A percentile compares a stretch with the other conserved stretches of the same genome.
phyloP scores from a whole-genome alignment of 768 basidiomycete genomes.

The Phylloporus scabripes region DNA sequence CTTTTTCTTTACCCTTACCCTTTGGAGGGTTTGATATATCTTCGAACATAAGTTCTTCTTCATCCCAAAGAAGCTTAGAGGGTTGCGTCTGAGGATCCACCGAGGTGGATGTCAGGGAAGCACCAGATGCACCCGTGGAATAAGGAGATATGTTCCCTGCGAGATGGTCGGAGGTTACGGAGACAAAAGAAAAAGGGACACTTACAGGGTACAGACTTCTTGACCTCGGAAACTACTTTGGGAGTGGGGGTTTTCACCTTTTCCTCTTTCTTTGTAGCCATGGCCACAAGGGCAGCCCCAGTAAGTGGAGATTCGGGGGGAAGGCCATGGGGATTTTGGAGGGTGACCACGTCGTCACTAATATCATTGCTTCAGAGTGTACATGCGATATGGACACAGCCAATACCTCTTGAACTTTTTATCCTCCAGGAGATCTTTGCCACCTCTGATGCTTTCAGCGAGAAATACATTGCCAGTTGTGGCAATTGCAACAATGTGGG shows the following conservation, averaged over 20 bases:
- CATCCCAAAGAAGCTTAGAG: slow-evolving; percentile 91
- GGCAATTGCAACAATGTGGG: slow-evolving; percentile 87
- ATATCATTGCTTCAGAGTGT: not conserved
- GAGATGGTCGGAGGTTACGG: slow-evolving; percentile 2
- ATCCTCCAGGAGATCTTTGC: slow-evolving; percentile 82
- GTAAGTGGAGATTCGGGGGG: slow-evolving; percentile 49
- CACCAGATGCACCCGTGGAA: slow-evolving; percentile 84
- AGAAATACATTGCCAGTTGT: slow-evolving; percentile 92
- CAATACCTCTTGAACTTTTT: slow-evolving; percentile 74
- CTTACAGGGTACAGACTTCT: slow-evolving; percentile 65
- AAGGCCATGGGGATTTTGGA: slow-evolving; percentile 86
- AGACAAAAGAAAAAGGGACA: not conserved
- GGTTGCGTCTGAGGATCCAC: slow-evolving; percentile 63
- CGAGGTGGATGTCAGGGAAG: slow-evolving; percentile 90
- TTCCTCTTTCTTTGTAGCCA: slow-evolving; percentile 33
- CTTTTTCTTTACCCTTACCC: slow-evolving; percentile 90
- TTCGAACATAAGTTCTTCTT: slow-evolving; percentile 99
- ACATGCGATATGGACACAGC: not conserved
- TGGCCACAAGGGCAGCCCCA: slow-evolving; percentile 22
- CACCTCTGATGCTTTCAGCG: slow-evolving; percentile 83
- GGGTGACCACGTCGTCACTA: slow-evolving; percentile 86
- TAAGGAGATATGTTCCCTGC: slow-evolving; percentile 90
- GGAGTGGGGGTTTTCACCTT: slow-evolving; percentile 25
- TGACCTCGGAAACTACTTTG: slow-evolving; percentile 36
- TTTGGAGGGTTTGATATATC: slow-evolving; percentile 75